Percentiles rank a stretch among this genome's conserved stretches.
phyloP scores from a whole-genome alignment of 768 basidiomycete species.

The Russula sp. region DNA sequence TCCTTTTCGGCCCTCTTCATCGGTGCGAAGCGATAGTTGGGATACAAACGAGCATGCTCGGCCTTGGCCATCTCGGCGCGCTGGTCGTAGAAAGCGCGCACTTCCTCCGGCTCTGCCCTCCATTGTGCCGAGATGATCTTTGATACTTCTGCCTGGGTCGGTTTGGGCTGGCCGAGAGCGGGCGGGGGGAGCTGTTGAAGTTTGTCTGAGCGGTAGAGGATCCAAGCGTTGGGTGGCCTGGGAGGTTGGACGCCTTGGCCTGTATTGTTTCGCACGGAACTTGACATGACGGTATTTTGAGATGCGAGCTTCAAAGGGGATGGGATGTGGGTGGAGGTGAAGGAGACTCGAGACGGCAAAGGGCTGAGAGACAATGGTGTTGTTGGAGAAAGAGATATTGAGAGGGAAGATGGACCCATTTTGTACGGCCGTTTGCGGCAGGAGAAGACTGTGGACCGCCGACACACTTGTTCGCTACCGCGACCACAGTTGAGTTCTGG shows the following conservation, averaged over 20 bases:
- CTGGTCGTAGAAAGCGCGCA: constrained; percentile 26
- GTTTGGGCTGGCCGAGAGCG: constrained; percentile 25
- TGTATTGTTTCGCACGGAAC: constrained; percentile 4
- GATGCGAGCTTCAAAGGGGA: background rate
- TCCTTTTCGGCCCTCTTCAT: constrained; percentile 23
- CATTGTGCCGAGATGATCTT: constrained; percentile 38
- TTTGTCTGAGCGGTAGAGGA: constrained; percentile 44
- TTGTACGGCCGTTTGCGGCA: constrained; percentile 15
- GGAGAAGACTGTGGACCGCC: background rate
- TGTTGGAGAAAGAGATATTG: background rate
- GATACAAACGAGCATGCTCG: constrained; percentile 18
- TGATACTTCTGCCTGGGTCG: constrained; percentile 40
- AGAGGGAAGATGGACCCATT: constrained; percentile 13
- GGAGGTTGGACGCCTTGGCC: constrained; percentile 24
- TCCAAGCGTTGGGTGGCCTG: constrained; percentile 47
- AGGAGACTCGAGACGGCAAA: background rate
- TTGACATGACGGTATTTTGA: constrained; percentile 11
- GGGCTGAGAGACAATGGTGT: background rate
- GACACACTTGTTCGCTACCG: constrained; percentile 7
- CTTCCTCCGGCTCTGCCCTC: constrained; percentile 34
- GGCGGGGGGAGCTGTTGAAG: constrained; percentile 32
- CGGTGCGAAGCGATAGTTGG: constrained; percentile 23
- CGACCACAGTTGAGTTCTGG: background rate
- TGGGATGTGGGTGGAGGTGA: background rate
- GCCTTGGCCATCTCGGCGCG: constrained; percentile 21